Conservation (phyloP, 768 basidiomycete genomes). For the Phlegmacium glaucopus region DNA sequence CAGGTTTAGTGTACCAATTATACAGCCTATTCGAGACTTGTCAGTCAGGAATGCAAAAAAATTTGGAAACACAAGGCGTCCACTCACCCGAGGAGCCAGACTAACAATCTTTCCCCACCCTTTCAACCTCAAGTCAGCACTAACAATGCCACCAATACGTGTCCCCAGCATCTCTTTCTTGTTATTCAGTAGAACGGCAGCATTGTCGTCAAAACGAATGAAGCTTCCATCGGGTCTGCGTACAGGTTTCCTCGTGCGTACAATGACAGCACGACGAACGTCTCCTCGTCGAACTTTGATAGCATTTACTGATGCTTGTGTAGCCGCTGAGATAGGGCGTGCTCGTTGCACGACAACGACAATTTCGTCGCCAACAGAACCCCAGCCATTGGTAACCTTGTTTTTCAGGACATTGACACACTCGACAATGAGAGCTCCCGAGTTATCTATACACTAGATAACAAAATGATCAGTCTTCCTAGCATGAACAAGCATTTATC, state of each 20-base stretch:
- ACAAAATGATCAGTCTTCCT: background rate
- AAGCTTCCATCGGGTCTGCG: slow-evolving; percentile 84
- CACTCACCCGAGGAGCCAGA: slow-evolving; percentile 82
- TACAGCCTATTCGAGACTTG: background rate
- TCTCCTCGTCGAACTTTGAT: slow-evolving; percentile 93
- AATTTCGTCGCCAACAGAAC: slow-evolving; percentile 90
- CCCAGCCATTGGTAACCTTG: slow-evolving; percentile 95
- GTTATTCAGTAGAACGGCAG: slow-evolving; percentile 89
- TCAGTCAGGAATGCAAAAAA: background rate
- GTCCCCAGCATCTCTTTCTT: slow-evolving; percentile 96
- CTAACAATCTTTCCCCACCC: slow-evolving; percentile 95
- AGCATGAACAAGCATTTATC: background rate
- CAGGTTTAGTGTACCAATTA: background rate
- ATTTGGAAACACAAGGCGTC: background rate
- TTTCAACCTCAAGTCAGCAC: slow-evolving; percentile 83
- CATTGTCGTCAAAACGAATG: slow-evolving; percentile 95
- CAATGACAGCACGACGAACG: slow-evolving; percentile 93
- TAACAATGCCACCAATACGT: slow-evolving; percentile 91
- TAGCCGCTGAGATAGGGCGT: slow-evolving; percentile 69
- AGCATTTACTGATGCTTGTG: slow-evolving; percentile 67
- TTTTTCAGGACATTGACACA: slow-evolving; percentile 96
- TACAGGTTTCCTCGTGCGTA: slow-evolving; percentile 86
- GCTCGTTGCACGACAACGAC: slow-evolving; percentile 94
- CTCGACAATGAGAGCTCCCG: slow-evolving; percentile 90
- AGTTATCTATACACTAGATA: slow-evolving; percentile 90